These are phyloP conservation scores for Boletellus emodensis DNA, from an alignment of 768 basidiomycete genomes.

Conservation along the genomic window DNA sequence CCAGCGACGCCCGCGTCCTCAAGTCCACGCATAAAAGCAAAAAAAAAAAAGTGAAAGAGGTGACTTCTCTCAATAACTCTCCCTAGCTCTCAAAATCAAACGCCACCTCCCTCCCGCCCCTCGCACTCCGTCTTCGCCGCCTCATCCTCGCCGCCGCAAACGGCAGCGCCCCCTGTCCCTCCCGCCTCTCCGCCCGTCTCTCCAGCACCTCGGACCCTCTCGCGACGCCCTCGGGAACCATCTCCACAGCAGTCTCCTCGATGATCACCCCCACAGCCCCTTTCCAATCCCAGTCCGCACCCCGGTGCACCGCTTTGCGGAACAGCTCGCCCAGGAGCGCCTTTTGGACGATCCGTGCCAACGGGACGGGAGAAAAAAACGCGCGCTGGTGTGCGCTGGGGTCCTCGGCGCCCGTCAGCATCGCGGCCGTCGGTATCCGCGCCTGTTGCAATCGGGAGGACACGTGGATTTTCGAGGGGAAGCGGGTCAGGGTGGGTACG, in stretches of 20 bases:
- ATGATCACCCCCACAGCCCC: conserved; percentile 12
- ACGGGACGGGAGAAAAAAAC: conserved; percentile 19
- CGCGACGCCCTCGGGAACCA: conserved; percentile 13
- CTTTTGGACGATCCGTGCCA: conserved; percentile 21
- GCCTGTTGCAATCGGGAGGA: background rate
- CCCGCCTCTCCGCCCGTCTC: background rate
- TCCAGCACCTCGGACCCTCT: background rate
- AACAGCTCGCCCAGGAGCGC: conserved; percentile 19
- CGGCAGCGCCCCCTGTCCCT: conserved; percentile 5
- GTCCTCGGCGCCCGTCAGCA: conserved; percentile 14
- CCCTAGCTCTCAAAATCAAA: conserved; percentile 8
- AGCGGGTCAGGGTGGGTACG: background rate
- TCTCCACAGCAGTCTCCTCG: conserved; percentile 16
- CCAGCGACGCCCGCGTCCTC: too few relatives aligned
- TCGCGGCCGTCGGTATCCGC: conserved; percentile 12
- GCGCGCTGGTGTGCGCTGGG: background rate
- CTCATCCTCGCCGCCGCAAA: conserved; percentile 26
- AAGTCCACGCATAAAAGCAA: too few relatives aligned
- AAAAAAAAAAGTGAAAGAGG: too few relatives aligned
- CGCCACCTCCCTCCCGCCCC: conserved; percentile 17
- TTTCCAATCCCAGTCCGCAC: conserved; percentile 25
- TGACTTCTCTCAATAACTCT: too few relatives aligned
- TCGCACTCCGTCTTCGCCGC: conserved; percentile 15
- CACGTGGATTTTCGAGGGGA: background rate
- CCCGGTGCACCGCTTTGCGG: conserved; percentile 17